Percentiles rank a stretch among this genome's conserved stretches.
These are phyloP conservation scores for Sphaerulina vaccinii DNA, from an alignment of 2,329 filamentous ascomycete genomes.

Conservation along the genomic window DNA sequence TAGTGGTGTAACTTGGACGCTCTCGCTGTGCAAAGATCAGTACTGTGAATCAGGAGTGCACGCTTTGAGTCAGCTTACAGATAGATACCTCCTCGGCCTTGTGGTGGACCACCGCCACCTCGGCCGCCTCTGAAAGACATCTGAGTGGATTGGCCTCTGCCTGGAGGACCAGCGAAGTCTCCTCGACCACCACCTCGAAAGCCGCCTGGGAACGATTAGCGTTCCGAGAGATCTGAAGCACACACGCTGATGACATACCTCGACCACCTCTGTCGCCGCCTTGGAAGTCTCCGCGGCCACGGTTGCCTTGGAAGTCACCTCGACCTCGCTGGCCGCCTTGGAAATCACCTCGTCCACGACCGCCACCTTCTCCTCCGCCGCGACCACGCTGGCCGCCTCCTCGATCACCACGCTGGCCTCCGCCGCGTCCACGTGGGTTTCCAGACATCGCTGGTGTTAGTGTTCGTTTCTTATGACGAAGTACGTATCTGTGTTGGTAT, in stretches of 20 bases:
- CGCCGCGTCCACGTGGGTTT: constrained; percentile 24
- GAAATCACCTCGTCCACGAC: constrained; percentile 14
- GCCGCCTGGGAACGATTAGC: too few species aligned
- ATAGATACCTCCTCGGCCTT: constrained; percentile 27
- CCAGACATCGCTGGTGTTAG: constrained; percentile 23
- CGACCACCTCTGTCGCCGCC: too few species aligned
- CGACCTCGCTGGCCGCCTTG: constrained; percentile 20
- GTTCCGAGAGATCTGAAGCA: too few species aligned
- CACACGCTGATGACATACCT: too few species aligned
- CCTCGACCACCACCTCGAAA: constrained; percentile 25
- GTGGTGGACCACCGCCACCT: constrained; percentile 9
- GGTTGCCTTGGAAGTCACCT: constrained; percentile 22
- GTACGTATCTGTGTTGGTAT: background rate
- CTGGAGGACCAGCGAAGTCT: constrained; percentile 22
- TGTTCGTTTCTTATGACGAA: background rate
- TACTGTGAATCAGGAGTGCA: constrained; percentile 14
- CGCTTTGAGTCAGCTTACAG: constrained; percentile 20
- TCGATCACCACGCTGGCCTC: constrained; percentile 14
- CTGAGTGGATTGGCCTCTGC: constrained; percentile 13
- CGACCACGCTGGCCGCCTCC: constrained; percentile 14
- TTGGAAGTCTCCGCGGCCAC: constrained; percentile 14
- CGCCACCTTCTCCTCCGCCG: constrained; percentile 17
- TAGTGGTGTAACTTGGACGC: constrained; percentile 23
- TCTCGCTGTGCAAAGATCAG: constrained; percentile 28
- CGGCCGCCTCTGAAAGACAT: constrained; percentile 26